Base-by-base conservation (phyloP, 805 yeast species). In the Kurtzmaniella cleridarum region DNA sequence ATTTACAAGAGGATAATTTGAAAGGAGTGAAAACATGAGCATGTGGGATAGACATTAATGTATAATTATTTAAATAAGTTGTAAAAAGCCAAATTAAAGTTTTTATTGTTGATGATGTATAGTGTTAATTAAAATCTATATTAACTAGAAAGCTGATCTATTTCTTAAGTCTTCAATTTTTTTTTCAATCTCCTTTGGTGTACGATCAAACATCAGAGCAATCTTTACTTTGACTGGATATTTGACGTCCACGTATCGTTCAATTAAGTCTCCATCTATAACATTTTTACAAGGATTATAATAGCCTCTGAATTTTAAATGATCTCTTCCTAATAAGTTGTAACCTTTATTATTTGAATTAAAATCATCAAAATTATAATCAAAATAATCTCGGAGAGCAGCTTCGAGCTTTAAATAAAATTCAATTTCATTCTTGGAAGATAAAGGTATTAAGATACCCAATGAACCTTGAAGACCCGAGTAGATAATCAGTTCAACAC, bases 241-340 rank as follows among this genome's bases (percentile, higher is more conserved):
- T 11, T 53, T 50, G 15, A 76, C 54, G 8, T 56, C 51, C 35
- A 53, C 59, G 50, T 66, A 85, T 31, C 60, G 55, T 50, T 88
- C 96, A 35, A 91, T 66, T 12, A 86, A 64, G 54, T 93, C 98
- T 8, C 98, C 98, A 60, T 93, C 97, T 30, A 93, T 71, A 2
- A 84, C 79, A 36, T 78, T 73, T 45, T 79, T 81, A 2, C 73
- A 75, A 0, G 97, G 96, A n/a, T 77, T 79, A 55, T 87, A 88
- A 52, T 82, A 84, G 38, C 97, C 73, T 40, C 97, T 64, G 55
- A 72, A 90, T 41, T 73, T 74, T 45, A 76, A 42, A 41, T 81
- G 85, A 45, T 83, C 84, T 41, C 93, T 69, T 0, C 83, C 91
- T 2, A 80, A 67, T n/a, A 79, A 40, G 3, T 73, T 57, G 15